Base-by-base conservation (phyloP, 2,329 filamentous ascomycete genomes). In the Phaeoacremonium minimum region DNA sequence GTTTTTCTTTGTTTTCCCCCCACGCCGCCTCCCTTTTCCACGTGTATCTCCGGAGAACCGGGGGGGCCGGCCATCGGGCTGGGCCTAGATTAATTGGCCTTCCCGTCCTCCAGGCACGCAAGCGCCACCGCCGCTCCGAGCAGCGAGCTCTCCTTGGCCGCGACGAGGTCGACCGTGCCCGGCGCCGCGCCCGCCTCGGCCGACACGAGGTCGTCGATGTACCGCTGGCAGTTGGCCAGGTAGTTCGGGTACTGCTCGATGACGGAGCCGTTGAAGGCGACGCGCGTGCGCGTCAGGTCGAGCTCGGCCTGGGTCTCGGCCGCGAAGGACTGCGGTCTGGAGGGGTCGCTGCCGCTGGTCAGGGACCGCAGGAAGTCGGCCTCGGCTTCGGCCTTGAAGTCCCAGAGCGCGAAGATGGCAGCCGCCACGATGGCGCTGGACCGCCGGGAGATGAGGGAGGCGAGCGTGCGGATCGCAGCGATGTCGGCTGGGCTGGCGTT, bases 241-340 rank as follows among this genome's bases (percentile, higher is more conserved):
- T 88, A 91, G 7, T 67, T 65, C 0, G 86, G 85, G 52, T 90
- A 91, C 48, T 83, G 81, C 59, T 90, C 85, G 35, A 90, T 80
- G 33, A 91, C 84, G 18, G 81, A 85, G 30, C 86, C 86, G 52
- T 87, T 89, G 60, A 83, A 90, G 4, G 83, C 83, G n/a, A 91
- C 77, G 3, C 75, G 71, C 4, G 76, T 80, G 38, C 64, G 61
- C 20, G 46, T 37, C 6, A 53, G 42, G 17, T 55, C 52, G 7
- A 72, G 53, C 30, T 64, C 57, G 3, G 63, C 63, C 44, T 75
- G 73, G 6, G 68, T 66, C 41, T 75, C 72, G 1, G 70, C 63
- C 16, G 67, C 65, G 19, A 48, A 50, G 5, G 35, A 32, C 65
- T 56, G 45, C 65, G 61, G 8, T 50, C 19, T 6, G 33, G 33